phyloP scores from a whole-genome alignment of 1,139 yeast species.

The Geotrichum macrosporum region DNA sequence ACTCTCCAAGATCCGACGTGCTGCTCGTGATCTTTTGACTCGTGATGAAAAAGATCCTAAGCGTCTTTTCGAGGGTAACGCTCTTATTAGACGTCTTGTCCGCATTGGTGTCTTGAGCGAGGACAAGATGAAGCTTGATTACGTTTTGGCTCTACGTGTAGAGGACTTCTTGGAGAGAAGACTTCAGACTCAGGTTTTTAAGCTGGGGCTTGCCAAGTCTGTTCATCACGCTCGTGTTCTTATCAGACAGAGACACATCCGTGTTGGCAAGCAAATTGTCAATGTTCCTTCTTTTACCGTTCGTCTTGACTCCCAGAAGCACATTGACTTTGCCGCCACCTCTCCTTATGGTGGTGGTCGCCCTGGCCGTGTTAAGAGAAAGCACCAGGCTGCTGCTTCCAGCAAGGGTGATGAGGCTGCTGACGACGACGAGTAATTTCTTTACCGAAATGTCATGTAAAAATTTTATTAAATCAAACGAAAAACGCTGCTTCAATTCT shows the following conservation, averaged over 20 bases:
- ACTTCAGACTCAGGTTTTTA: conserved; percentile 99
- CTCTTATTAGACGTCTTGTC: conserved; percentile 92
- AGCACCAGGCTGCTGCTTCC: conserved; percentile 66
- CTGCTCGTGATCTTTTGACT: conserved; percentile 99
- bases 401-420: conserved; percentile 49
- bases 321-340: conserved; percentile 97
- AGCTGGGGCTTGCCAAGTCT: conserved; percentile 98
- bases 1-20: conserved; percentile 99
- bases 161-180: conserved; percentile 99
- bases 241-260: conserved; percentile 98
- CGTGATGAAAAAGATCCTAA: conserved; percentile 99
- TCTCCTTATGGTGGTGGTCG: conserved; percentile 99
- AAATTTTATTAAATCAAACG: conserved; percentile 7
- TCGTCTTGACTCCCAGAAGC: conserved; percentile 99
- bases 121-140: conserved; percentile 99
- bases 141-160: conserved; percentile 93
- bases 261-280: conserved; percentile 99
- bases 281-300: conserved; percentile 99
- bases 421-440: conserved; percentile 48
- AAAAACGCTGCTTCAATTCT: conserved; percentile 2
- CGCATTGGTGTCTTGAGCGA: conserved; percentile 98
- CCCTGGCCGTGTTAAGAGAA: conserved; percentile 99
- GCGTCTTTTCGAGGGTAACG: conserved; percentile 99
- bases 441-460: conserved; percentile 14
- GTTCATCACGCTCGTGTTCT: conserved; percentile 99